Evolutionary conservation across 257 asterid genomes (phyloP), one percentile per base, ranked within the genome.

Genomic region (Solanum chaucha): DNA sequence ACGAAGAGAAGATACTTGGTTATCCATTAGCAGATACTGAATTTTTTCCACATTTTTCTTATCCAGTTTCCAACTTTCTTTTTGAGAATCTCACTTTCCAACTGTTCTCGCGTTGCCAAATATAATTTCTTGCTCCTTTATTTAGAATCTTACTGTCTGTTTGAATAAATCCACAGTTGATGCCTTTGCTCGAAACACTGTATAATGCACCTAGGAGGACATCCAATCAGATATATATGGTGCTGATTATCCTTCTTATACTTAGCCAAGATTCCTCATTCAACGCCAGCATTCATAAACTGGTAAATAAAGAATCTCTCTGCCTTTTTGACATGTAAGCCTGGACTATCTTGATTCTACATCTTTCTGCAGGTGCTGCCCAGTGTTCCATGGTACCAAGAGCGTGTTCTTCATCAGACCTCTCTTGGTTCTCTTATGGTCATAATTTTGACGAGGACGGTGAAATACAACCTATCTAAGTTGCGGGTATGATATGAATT

Each of bases 231-330:
- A 96, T 97, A 44, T 96, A 97, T 89, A 96, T 97, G 99, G 98
- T 97, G 90, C 93, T 97, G 86, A 93, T 97, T 68, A 91, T 94
- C 86, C 92, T 96, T 89, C 98, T 96, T 87, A 95, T 96, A 86
- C 95, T 96, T 72, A 94, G 99, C 93, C 99, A 96, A 89, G 99
- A 95, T 92, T 94, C 98, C 87, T 95, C 98, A 73, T 95, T 95
- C 93, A 96, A 93, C 73, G 95, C 96, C 84, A 92, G 98, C 91
- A 92, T 96, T 74, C 96, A 96, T 92, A 95, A 93, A 92, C 90
- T 92, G 95, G 98, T 96, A 90, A 86, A 87, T 78, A 90, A 87
- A 41, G 67, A 65, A 65, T 86, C 77, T 55, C 19, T 85, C 77
- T 10, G 61, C 34, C 72, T 59, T 89, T 46, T 70, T 65, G n/a